Base-by-base conservation (phyloP, 2,329 filamentous ascomycete genomes). In the Ophiostoma triangulosporum region DNA sequence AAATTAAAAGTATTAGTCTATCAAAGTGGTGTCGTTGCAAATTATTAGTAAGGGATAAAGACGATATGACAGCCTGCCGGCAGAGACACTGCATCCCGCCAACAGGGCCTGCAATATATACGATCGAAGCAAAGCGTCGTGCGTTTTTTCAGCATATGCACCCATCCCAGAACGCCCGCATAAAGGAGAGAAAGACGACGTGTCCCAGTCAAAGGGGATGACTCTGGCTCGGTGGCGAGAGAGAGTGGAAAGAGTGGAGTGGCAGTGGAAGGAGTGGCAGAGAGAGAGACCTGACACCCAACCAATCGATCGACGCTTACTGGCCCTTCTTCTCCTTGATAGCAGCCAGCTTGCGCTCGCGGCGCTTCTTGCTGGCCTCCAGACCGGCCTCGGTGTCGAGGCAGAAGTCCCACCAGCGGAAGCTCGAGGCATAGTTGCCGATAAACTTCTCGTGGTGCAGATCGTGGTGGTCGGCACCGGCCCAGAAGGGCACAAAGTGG, bases 361-460 rank as follows among this genome's bases (percentile, higher is more conserved):
- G 80, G 65, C 90, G 83, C 65, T 77, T 79, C 81, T 89, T 90
- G 62, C 85, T 78, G 38, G 91, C 88, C 69, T 94, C 91, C 35
- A 87, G 80, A 52, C 87, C 88, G 59, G 88, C 88, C 77, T 98
- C 91, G 57, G 93, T 98, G 70, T 96, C 90, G 61, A 97, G 77
- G 62, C 83, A 68, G 68, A 86, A 95, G 73, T 98, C 93, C 93
- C 93, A 98, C 93, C 93, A 98, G 69, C 91, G 81, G 81, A 98
- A 98, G 75, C 88, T 95, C 66, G 89, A 95, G 51, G 91, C 76
- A 68, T 97, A 98, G 76, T 98, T 98, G 63, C 93, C 93, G 59
- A 98, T 89, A 73, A 98, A 98, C 67, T 89, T 88, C 75, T 98
- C 93, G 73, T 98, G 93, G 73, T 98, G 93, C 45, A 89, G 75